Conservation (phyloP, 176 grass and related monocot species). For the Aegilops speltoides region DNA sequence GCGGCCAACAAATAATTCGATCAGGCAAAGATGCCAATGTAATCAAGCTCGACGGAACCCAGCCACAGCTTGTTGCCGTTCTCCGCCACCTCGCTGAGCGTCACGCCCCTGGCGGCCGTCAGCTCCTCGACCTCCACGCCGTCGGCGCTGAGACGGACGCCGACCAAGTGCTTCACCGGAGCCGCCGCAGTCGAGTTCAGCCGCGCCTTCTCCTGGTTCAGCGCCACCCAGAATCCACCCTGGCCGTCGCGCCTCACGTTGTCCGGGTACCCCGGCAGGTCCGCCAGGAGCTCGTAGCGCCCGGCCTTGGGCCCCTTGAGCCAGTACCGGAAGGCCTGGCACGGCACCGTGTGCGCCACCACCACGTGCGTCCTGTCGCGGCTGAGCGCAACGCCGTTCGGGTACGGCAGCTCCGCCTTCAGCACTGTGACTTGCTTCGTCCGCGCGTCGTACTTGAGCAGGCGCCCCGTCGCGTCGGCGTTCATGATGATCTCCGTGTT, state of each 20-base stretch:
- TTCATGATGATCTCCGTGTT: not conserved
- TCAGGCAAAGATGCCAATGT: constrained; percentile 13
- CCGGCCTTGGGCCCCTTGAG: constrained; percentile 28
- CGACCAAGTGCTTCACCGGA: constrained; percentile 20
- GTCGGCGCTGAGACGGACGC: constrained; percentile 10
- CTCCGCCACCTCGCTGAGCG: constrained; percentile 52
- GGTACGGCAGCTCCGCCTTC: constrained; percentile 13
- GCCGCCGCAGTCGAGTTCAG: not conserved
- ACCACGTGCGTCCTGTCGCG: constrained; percentile 38
- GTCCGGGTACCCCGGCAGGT: constrained; percentile 57
- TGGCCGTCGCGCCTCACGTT: constrained; percentile 27
- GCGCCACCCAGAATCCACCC: constrained; percentile 49
- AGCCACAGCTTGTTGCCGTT: constrained; percentile 24
- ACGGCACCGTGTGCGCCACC: constrained; percentile 22
- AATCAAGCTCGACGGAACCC: constrained; percentile 45
- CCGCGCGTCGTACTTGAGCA: constrained; percentile 40
- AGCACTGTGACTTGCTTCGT: constrained; percentile 26
- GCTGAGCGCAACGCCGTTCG: constrained; percentile 38
- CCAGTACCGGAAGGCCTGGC: constrained; percentile 41
- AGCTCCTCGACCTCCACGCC: not conserved
- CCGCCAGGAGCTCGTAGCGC: constrained; percentile 23
- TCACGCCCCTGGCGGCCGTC: not conserved
- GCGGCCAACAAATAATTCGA: too few relatives aligned
- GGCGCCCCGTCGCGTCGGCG: constrained; percentile 24
- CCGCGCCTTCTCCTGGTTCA: constrained; percentile 33